These are phyloP conservation scores for Fusarium goolgardi DNA, from an alignment of 2,329 filamentous ascomycete species.

Conservation along the genomic window DNA sequence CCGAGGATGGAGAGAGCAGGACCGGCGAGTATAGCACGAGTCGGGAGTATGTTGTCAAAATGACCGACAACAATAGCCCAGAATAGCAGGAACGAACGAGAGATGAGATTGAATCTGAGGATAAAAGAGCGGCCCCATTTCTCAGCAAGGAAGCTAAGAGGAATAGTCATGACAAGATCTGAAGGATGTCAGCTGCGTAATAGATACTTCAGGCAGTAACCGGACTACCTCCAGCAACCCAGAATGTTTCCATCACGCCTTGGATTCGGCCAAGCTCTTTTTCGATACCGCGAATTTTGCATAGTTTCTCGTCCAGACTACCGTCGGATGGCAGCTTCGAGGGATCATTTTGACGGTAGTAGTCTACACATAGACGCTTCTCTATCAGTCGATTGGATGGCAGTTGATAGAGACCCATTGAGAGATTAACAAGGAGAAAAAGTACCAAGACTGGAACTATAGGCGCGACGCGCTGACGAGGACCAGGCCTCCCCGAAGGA, in stretches of 20 bases:
- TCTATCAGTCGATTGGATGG: slow-evolving; percentile 61
- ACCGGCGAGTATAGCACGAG: slow-evolving; percentile 53
- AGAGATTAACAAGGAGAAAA: slow-evolving; percentile 60
- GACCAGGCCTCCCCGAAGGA: background rate
- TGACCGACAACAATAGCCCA: slow-evolving; percentile 43
- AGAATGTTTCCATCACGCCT: slow-evolving; percentile 61
- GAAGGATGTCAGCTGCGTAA: background rate
- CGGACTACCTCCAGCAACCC: slow-evolving; percentile 60
- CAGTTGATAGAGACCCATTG: slow-evolving; percentile 61
- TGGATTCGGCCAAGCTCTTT: slow-evolving; percentile 63
- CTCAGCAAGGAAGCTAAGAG: slow-evolving; percentile 59
- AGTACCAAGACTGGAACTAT: slow-evolving; percentile 52
- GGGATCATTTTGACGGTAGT: slow-evolving; percentile 59
- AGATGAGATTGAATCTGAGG: slow-evolving; percentile 58
- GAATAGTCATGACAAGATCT: slow-evolving; percentile 64
- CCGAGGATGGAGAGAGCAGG: slow-evolving; percentile 59
- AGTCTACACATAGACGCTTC: slow-evolving; percentile 61
- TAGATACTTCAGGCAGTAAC: fast-evolving
- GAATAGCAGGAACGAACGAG: slow-evolving; percentile 45
- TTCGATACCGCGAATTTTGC: slow-evolving; percentile 65
- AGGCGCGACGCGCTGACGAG: slow-evolving; percentile 1
- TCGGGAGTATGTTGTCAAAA: slow-evolving; percentile 37
- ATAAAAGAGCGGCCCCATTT: slow-evolving; percentile 55
- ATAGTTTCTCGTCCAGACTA: slow-evolving; percentile 61
- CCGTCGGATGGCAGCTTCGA: slow-evolving; percentile 47